A percentile compares a stretch with the other conserved stretches of the same genome.
These are phyloP conservation scores for Pseudogymnoascus sp. DNA, from an alignment of 2,329 filamentous ascomycete species.

Conservation along the genomic window DNA sequence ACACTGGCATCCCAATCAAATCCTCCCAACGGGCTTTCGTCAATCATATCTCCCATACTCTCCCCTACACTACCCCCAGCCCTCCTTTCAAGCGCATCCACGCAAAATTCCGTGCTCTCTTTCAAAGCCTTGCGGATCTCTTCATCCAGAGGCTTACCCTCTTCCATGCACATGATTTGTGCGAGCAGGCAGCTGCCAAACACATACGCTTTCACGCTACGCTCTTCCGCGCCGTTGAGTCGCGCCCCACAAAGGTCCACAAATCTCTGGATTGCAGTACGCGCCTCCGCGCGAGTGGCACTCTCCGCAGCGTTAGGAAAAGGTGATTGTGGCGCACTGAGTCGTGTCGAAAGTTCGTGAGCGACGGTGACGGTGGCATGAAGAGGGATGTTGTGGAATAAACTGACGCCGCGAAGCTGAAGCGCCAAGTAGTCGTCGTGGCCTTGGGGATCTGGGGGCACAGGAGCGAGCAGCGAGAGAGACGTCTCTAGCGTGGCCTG, in stretches of 20 bases:
- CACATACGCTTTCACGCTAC: conserved; percentile 36
- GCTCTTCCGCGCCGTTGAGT: conserved; percentile 33
- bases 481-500: conserved; percentile 38
- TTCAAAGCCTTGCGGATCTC: not conserved
- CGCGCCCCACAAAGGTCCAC: conserved; percentile 23
- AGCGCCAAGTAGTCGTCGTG: conserved; percentile 31
- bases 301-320: conserved; percentile 20
- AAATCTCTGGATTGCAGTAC: conserved; percentile 15
- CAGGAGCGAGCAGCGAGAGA: conserved; percentile 18
- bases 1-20: not conserved
- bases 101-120: conserved; percentile 5
- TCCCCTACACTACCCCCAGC: not conserved
- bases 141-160: not conserved
- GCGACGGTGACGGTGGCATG: conserved; percentile 36
- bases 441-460: not conserved
- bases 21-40: not conserved
- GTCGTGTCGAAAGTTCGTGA: conserved; percentile 40
- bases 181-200: conserved; percentile 33
- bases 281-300: conserved; percentile 25
- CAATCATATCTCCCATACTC: not conserved
- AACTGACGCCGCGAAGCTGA: conserved; percentile 33
- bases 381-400: conserved; percentile 36
- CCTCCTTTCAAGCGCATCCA: not conserved
- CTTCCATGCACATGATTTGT: conserved; percentile 27
- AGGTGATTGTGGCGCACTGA: conserved; percentile 28